Percentiles rank a stretch among this genome's conserved stretches.
Evolutionary conservation across 2,329 filamentous ascomycete species (phyloP).

Genomic region (Alternaria sp.): DNA sequence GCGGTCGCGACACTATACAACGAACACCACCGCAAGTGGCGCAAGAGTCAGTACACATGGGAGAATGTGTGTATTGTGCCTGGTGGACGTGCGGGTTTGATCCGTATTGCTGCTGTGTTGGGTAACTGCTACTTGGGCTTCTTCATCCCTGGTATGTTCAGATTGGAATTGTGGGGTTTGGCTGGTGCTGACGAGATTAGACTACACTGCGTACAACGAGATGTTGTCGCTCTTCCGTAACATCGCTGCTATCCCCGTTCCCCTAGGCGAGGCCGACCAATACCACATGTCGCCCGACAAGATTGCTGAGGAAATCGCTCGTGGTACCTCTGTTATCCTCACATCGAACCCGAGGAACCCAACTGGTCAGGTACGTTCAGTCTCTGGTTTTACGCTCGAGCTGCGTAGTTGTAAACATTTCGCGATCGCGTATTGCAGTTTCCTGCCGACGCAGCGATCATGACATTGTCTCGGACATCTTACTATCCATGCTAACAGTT

Average conservation of each 20-base stretch:
- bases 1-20: slow-evolving; percentile 94
- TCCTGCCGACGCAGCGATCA: too few relatives aligned
- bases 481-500: too few relatives aligned
- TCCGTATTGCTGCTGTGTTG: slow-evolving; percentile 91
- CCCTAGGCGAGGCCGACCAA: slow-evolving; percentile 80
- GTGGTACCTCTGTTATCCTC: slow-evolving; percentile 79
- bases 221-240: slow-evolving; percentile 96
- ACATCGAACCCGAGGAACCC: slow-evolving; percentile 97
- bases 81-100: slow-evolving; percentile 88
- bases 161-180: too few relatives aligned
- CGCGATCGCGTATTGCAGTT: too few relatives aligned
- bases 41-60: slow-evolving; percentile 90
- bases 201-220: slow-evolving; percentile 97
- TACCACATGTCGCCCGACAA: slow-evolving; percentile 95
- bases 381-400: too few relatives aligned
- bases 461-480: too few relatives aligned
- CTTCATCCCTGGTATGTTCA: slow-evolving; percentile 70
- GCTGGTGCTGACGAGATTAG: slow-evolving; percentile 31
- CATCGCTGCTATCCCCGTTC: slow-evolving; percentile 56
- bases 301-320: slow-evolving; percentile 87
- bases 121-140: slow-evolving; percentile 93
- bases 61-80: slow-evolving; percentile 87
- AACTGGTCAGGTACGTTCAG: slow-evolving; percentile 59
- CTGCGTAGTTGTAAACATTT: too few relatives aligned
- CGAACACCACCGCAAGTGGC: slow-evolving; percentile 85